Conservation (phyloP, 805 yeast species). For the Priceomyces carsonii region DNA sequence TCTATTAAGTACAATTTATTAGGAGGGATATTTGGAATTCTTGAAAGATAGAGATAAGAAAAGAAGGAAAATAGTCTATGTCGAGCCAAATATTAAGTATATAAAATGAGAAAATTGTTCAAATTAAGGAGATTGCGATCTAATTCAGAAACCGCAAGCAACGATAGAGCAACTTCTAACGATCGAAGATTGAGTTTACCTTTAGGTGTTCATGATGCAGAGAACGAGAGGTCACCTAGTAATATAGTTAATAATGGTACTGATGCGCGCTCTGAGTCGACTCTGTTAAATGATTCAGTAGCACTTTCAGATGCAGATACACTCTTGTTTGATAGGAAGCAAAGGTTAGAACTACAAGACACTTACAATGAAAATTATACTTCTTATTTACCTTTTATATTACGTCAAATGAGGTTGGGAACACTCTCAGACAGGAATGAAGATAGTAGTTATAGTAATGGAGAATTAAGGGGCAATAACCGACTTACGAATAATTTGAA, state of each 20-base stretch:
- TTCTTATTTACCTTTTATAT: slow-evolving; percentile 36
- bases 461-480: too few species aligned
- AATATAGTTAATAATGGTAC: not conserved
- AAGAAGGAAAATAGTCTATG: too few species aligned
- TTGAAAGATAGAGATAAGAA: too few species aligned
- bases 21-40: too few species aligned
- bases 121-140: not conserved
- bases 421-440: not conserved
- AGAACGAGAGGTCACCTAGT: not conserved
- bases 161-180: slow-evolving; percentile 4
- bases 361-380: slow-evolving; percentile 39
- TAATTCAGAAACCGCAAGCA: not conserved
- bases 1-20: too few species aligned
- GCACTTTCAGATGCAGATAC: slow-evolving; percentile 42
- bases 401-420: slow-evolving; percentile 27
- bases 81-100: too few species aligned
- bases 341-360: slow-evolving; percentile 34
- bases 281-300: slow-evolving; percentile 11
- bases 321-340: slow-evolving; percentile 19
- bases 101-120: slow-evolving; percentile 1
- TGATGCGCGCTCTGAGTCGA: not conserved
- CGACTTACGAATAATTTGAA: slow-evolving; percentile 2
- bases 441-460: not conserved
- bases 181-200: slow-evolving; percentile 11
- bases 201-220: slow-evolving; percentile 1